A percentile compares a stretch with the other conserved stretches of the same genome.
Conservation (phyloP, 2,329 filamentous ascomycete species). For the Cladosporium colombiae region DNA sequence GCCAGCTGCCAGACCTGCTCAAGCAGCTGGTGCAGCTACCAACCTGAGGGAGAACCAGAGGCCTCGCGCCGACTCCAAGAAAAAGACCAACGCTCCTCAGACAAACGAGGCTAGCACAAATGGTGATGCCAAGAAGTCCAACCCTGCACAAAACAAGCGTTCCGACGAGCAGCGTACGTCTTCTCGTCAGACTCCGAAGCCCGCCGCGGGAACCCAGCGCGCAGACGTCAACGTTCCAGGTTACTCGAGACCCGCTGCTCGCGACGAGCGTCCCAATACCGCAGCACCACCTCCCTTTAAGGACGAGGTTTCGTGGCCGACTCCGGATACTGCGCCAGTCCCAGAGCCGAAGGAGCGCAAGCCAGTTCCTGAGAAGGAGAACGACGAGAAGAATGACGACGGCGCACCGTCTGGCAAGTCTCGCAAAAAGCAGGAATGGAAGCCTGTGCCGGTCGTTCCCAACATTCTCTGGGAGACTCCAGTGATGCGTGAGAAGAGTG, state of each 20-base stretch:
- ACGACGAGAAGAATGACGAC: slow-evolving; percentile 66
- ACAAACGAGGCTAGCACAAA: slow-evolving; percentile 20
- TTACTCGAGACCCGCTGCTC: slow-evolving; percentile 21
- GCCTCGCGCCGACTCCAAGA: slow-evolving; percentile 29
- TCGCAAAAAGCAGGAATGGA: slow-evolving; percentile 80
- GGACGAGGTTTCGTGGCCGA: slow-evolving; percentile 85
- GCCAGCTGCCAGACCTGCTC: slow-evolving; percentile 17
- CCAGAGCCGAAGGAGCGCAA: slow-evolving; percentile 70
- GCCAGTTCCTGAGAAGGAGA: slow-evolving; percentile 66
- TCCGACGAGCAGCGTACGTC: slow-evolving; percentile 11
- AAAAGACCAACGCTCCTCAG: slow-evolving; percentile 29
- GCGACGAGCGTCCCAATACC: slow-evolving; percentile 29
- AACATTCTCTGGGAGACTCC: slow-evolving; percentile 85
- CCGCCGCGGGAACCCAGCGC: slow-evolving; percentile 3
- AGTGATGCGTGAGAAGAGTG: slow-evolving; percentile 41
- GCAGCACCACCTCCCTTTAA: slow-evolving; percentile 63
- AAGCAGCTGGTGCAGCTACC: slow-evolving; percentile 22
- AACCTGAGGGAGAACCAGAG: slow-evolving; percentile 34
- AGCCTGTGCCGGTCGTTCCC: slow-evolving; percentile 77
- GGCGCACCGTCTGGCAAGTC: slow-evolving; percentile 55
- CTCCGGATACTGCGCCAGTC: slow-evolving; percentile 69
- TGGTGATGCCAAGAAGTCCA: slow-evolving; percentile 27
- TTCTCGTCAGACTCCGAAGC: slow-evolving; percentile 7
- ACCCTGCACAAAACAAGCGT: slow-evolving; percentile 9
- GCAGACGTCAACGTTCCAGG: slow-evolving; percentile 17